Conservation (phyloP, 192 early-diverging fungal species). For the Tieghemiomyces parasiticus region DNA sequence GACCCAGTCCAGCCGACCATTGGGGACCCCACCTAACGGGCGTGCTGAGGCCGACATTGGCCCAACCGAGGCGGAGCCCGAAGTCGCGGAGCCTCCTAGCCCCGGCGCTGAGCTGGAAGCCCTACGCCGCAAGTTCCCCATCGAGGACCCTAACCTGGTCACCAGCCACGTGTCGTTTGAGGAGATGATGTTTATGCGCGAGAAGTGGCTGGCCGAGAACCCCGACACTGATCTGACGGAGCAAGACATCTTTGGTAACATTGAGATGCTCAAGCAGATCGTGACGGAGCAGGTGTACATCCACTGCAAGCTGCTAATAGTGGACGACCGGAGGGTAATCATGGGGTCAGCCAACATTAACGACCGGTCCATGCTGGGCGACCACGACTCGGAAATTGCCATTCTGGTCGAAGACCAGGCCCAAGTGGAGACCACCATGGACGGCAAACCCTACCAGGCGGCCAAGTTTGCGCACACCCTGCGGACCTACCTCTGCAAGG, state of each 20-base stretch:
- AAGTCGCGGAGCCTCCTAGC: background rate
- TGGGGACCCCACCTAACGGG: no score
- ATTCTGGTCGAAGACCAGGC: slow-evolving; percentile 63
- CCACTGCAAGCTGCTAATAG: slow-evolving; percentile 76
- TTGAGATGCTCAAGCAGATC: slow-evolving; percentile 10
- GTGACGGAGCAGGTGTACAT: slow-evolving; percentile 78
- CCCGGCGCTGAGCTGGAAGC: background rate
- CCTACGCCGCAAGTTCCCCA: background rate
- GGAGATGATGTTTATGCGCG: background rate
- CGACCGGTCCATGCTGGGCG: slow-evolving; percentile 77
- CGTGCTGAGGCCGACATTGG: no score
- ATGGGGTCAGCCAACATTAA: slow-evolving; percentile 86
- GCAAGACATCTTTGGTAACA: background rate
- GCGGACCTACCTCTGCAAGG: slow-evolving; percentile 60
- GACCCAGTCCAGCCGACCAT: background rate
- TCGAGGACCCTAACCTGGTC: background rate
- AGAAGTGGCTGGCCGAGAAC: slow-evolving; percentile 2
- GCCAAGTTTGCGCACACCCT: slow-evolving; percentile 57
- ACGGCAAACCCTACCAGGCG: slow-evolving; percentile 57
- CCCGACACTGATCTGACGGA: background rate
- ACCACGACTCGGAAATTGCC: slow-evolving; percentile 80
- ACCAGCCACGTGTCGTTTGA: background rate
- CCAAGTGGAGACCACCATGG: slow-evolving; percentile 51
- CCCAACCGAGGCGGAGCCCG: background rate
- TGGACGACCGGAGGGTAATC: slow-evolving; percentile 69